Evolutionary conservation across 176 grass and related monocot genomes (phyloP), one percentile per base, ranked within the genome.

Genomic region (Tuctoria greenei): DNA sequence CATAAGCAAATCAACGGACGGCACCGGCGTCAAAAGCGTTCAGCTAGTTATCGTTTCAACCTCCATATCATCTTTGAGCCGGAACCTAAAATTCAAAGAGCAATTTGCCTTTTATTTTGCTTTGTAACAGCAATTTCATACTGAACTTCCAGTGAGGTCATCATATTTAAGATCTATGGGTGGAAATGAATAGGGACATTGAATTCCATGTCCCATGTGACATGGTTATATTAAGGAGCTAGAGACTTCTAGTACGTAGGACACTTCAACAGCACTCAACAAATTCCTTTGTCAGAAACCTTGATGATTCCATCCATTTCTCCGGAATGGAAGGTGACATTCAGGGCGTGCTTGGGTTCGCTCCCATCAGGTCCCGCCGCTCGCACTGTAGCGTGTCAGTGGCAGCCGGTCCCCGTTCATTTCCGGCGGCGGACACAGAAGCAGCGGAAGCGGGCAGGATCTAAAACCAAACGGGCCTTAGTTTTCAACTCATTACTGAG

Each of bases 1-100:
- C 55, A 11, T 37, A 67, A 67, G 49, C 39, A 77, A 82, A 50
- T 24, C 57, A 77, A 31, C 20, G 34, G 21, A 52, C 14, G 38
- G 5, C 16, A 76, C 12, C 0, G 58, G 17, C 17, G 26, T 39
- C 24, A 25, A 87, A 59, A 77, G 10, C 4, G 46, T 34, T 59
- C 45, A 41, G 21, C 41, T 51, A 65, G 7, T 52, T 8, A 18
- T 1, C 12, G 10, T 54, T 65, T 65, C 13, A 23, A 42, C 38
- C 16, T 24, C 44, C 36, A 47, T 66, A 46, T 14, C 69, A 51
- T 39, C 17, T 51, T 9, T n/a, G 25, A 36, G 69, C 25, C 31
- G 26, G 16, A 31, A 5, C 17, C 27, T 35, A 23, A 46, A 50
- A 23, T 17, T 37, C 18, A 64, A 34, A 64, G 25, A 4, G 5